Conservation (phyloP, 371 early-diverging fungal genomes). For the Mucor saturninus region DNA sequence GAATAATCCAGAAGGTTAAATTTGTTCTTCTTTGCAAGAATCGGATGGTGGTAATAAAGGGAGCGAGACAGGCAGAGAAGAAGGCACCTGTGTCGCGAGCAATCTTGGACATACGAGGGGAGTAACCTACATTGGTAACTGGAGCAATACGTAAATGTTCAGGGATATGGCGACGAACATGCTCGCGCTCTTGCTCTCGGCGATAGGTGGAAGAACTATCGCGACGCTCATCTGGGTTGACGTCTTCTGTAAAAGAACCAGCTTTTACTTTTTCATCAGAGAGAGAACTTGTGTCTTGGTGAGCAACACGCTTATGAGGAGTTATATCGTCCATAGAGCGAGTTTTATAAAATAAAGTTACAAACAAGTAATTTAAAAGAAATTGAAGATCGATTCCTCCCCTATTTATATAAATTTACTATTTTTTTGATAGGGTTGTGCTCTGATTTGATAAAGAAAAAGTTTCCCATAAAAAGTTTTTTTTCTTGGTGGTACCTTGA, state of each 20-base stretch:
- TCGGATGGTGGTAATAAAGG: slow-evolving; percentile 2
- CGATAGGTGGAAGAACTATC: slow-evolving; percentile 8
- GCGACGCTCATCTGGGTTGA: neutral
- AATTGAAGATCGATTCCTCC: too few species aligned
- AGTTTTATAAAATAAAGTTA: neutral
- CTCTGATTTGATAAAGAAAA: neutral
- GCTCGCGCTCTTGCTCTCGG: slow-evolving; percentile 1
- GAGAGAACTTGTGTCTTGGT: neutral
- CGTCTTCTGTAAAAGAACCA: slow-evolving; percentile 24
- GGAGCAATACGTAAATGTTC: slow-evolving; percentile 26
- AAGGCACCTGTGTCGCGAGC: neutral
- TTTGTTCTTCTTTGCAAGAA: slow-evolving; percentile 42
- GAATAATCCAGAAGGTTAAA: slow-evolving; percentile 67
- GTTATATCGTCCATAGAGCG: slow-evolving; percentile 18
- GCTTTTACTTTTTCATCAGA: slow-evolving; percentile 18
- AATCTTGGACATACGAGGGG: slow-evolving; percentile 2
- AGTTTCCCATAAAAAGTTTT: slow-evolving; percentile 1
- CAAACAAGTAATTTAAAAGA: too few species aligned
- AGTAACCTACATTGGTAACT: slow-evolving; percentile 1
- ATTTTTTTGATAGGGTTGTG: neutral
- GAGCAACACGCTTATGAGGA: slow-evolving; percentile 2
- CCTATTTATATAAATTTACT: too few species aligned
- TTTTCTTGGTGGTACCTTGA: slow-evolving; percentile 7
- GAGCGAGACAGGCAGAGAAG: neutral
- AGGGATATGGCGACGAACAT: slow-evolving; percentile 15